Base-by-base conservation (phyloP, 1,284 basidiomycete species). In the Malassezia dermatis region DNA sequence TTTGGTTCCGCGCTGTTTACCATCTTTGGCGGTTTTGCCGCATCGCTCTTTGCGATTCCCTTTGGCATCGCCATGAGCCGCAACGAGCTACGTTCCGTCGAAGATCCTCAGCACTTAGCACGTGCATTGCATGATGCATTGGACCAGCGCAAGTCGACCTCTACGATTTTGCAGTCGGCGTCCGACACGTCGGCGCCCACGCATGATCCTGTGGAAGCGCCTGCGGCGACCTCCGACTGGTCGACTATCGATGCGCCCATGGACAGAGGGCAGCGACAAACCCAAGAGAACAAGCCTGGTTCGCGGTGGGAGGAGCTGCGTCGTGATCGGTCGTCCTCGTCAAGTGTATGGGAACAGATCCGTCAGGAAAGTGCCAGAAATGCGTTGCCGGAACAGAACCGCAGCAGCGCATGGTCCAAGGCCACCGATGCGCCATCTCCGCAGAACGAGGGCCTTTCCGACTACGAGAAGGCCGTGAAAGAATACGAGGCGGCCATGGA, bases 231-330 rank as follows among this genome's bases (percentile, higher is more conserved):
- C 4, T n/a, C 44, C 3, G 41, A 52, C 45, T 56, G 53, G 53
- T 50, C 53, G 19, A 37, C 53, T 8, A 2, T 43, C 34, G 50
- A 52, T 17, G 31, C 13, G 24, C 28, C 42, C 8, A 2, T 31
- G 8, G 50, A 24, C 6, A 26, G 30, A 4, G 50, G 31, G 8
- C 21, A 28, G 2, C 42, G n/a, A n/a, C n/a, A 31, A 2, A 39
- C 4, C 10, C 6, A 19, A 10, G 19, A 21, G n/a, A 21, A 8
- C 37, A 39, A 19, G 17, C 13, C 26, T 12, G 12, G 23, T 4
- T 39, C 54, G 26, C 55, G 55, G 19, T 57, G 55, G 55, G 55
- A 51, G 8, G 31, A 57, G 45, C 49, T 57, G 21, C 49, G 55
- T 32, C 37, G 42, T 13, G 37, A 57, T 32, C 49, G 50, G 13